Evolutionary conservation across 345 rosid genomes (phyloP).

Genomic region (Cardiospermum halicacabum): DNA sequence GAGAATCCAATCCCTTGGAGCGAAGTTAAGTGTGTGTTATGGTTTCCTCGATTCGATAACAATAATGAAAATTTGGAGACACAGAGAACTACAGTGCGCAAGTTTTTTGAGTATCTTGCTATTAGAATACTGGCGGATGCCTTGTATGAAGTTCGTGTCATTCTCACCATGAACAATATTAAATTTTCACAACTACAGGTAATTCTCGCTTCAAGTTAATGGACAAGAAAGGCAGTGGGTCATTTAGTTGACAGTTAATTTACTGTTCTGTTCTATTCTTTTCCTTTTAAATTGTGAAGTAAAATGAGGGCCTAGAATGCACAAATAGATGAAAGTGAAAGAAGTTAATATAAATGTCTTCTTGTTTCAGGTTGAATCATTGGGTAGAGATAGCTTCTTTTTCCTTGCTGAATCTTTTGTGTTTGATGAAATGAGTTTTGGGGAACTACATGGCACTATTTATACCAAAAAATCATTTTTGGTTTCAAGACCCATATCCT

Average conservation of each 20-base stretch:
- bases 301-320: background rate
- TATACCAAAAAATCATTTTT: slow-evolving; percentile 45
- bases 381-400: slow-evolving; percentile 81
- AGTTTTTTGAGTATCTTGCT: slow-evolving; percentile 71
- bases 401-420: slow-evolving; percentile 67
- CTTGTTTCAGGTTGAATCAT: slow-evolving; percentile 59
- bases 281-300: background rate
- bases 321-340: background rate
- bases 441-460: slow-evolving; percentile 38
- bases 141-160: slow-evolving; percentile 43
- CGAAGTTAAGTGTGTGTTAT: slow-evolving; percentile 54
- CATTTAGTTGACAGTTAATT: background rate
- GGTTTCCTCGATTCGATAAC: slow-evolving; percentile 61
- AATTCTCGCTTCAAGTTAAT: slow-evolving; percentile 3
- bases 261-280: background rate
- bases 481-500: slow-evolving; percentile 59
- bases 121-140: slow-evolving; percentile 55
- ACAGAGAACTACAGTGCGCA: slow-evolving; percentile 49
- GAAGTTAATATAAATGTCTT: background rate
- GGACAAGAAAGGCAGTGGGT: background rate
- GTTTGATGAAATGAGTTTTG: slow-evolving; percentile 58
- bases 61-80: slow-evolving; percentile 40
- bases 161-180: slow-evolving; percentile 74
- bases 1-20: slow-evolving; percentile 62
- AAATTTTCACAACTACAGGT: slow-evolving; percentile 75